Evolutionary conservation across 768 basidiomycete species (phyloP).

Genomic region (Cyathus striatus): DNA sequence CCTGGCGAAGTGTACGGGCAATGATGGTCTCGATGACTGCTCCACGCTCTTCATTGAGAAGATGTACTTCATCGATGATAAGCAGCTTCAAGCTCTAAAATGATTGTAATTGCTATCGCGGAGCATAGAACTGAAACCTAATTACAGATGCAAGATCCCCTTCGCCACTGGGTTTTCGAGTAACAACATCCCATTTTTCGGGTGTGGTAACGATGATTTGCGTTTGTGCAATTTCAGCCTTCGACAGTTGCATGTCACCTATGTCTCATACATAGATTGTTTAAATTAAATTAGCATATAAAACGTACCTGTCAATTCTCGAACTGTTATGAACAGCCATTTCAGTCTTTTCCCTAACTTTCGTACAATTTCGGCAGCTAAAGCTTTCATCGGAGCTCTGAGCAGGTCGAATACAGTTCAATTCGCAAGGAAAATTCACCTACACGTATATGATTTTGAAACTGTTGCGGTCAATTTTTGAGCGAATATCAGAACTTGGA

Average conservation of each 20-base stretch:
- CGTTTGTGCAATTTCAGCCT: conserved; percentile 88
- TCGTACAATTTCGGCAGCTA: conserved; percentile 91
- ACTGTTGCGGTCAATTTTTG: conserved; percentile 57
- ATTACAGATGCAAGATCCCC: conserved; percentile 91
- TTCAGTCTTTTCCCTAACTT: conserved; percentile 86
- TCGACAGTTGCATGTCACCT: conserved; percentile 97
- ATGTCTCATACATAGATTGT: conserved; percentile 11
- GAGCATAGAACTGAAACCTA: too few species aligned
- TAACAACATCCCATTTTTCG: conserved; percentile 99
- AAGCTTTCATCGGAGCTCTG: conserved; percentile 97
- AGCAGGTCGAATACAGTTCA: background rate
- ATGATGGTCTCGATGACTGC: conserved; percentile 98
- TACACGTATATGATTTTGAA: conserved; percentile 99
- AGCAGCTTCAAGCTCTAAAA: conserved; percentile 82
- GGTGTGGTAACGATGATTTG: conserved; percentile 99
- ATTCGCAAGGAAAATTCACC: conserved; percentile 12
- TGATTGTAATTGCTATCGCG: too few species aligned
- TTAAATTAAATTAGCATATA: background rate
- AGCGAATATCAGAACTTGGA: conserved; percentile 25
- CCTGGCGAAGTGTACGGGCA: conserved; percentile 89
- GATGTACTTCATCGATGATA: conserved; percentile 96
- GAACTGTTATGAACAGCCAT: conserved; percentile 84
- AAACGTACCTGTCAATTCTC: conserved; percentile 79
- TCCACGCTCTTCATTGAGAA: conserved; percentile 96
- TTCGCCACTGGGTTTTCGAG: conserved; percentile 93